Evolutionary conservation across 192 early-diverging fungal species (phyloP).

Genomic region (Pilaira anomala): DNA sequence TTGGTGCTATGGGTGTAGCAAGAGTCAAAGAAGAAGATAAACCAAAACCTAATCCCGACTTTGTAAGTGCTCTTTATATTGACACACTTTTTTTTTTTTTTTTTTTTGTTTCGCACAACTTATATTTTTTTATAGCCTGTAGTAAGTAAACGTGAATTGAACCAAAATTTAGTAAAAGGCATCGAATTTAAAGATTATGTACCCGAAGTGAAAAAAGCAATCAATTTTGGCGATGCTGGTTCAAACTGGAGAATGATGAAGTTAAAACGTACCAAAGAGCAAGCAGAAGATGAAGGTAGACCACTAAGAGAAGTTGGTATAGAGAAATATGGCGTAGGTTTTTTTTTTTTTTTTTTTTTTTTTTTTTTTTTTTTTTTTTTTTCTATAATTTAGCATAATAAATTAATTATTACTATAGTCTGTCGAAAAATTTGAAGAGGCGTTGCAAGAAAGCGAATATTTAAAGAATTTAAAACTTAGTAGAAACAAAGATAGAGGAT

Average conservation of each 20-base stretch:
- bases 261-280: conserved; percentile 61
- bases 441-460: conserved; percentile 60
- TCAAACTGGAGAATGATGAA: conserved; percentile 82
- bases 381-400: not conserved
- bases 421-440: conserved; percentile 61
- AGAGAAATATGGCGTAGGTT: conserved; percentile 69
- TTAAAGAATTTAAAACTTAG: conserved; percentile 45
- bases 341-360: not conserved
- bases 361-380: not conserved
- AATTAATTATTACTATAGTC: conserved; percentile 35
- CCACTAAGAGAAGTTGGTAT: conserved; percentile 62
- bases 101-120: not conserved
- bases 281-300: conserved; percentile 63
- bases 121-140: conserved; percentile 27
- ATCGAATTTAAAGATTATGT: conserved; percentile 41
- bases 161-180: conserved; percentile 40
- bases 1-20: conserved; percentile 39
- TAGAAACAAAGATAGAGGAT: conserved; percentile 17
- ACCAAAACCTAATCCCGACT: conserved; percentile 41
- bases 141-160: conserved; percentile 44
- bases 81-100: not conserved
- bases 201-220: conserved; percentile 35
- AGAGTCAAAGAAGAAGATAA: conserved; percentile 39
- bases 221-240: conserved; percentile 52
- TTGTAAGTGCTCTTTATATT: conserved; percentile 24